phyloP scores from a whole-genome alignment of 805 yeast species.

The Dipodascopsis uninucleata region DNA sequence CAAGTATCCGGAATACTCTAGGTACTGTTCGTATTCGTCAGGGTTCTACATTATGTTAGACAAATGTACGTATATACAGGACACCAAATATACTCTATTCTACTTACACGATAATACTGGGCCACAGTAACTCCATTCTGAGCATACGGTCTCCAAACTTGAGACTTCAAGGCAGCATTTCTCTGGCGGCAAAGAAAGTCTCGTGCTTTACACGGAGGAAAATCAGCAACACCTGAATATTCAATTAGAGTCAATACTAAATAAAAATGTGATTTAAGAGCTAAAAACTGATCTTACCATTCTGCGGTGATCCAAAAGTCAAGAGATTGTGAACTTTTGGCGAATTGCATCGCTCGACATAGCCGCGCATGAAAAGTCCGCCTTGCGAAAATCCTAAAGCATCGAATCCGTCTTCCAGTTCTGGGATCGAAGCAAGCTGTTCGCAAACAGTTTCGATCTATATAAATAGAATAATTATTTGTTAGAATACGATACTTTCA shows the following conservation, averaged over 20 bases:
- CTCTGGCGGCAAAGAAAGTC: constrained; percentile 60
- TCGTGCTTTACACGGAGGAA: constrained; percentile 48
- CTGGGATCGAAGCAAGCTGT: constrained; percentile 46
- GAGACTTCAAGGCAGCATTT: constrained; percentile 53
- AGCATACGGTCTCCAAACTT: constrained; percentile 55
- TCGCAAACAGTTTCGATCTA: constrained; percentile 51
- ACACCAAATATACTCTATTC: not conserved
- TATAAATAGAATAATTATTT: not conserved
- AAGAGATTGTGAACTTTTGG: constrained; percentile 49
- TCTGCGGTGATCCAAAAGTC: constrained; percentile 80
- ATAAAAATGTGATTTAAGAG: not conserved
- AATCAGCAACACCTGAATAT: constrained; percentile 47
- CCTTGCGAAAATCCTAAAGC: constrained; percentile 83
- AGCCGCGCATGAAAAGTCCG: constrained; percentile 70
- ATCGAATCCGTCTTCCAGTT: constrained; percentile 56
- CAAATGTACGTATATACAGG: not conserved
- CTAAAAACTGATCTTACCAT: no score
- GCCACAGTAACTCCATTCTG: constrained; percentile 65
- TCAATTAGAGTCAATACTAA: not conserved
- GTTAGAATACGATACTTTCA: not conserved
- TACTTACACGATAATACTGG: constrained; percentile 58
- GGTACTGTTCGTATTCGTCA: constrained; percentile 49
- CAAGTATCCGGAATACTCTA: constrained; percentile 54
- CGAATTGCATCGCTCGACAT: constrained; percentile 54
- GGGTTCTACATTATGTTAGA: constrained; percentile 41